Evolutionary conservation across 163 green algal species (phyloP).

Genomic region (Coccomyxa subellipsoidea): DNA sequence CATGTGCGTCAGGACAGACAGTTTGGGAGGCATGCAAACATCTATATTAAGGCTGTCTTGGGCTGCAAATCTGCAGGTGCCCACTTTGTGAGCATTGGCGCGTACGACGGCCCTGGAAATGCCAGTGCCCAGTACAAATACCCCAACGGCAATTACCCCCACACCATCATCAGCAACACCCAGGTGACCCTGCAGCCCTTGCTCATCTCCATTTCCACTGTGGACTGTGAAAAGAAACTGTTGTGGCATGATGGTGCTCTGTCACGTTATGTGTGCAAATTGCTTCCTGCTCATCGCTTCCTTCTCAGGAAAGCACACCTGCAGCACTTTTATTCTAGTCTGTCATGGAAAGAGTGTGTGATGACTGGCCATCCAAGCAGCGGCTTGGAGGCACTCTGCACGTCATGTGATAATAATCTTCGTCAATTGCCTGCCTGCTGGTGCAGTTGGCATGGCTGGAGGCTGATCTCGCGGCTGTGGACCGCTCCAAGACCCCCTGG

Average conservation of each 20-base stretch:
- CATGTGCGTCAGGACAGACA: constrained; percentile 60
- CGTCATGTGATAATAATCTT: too few relatives aligned
- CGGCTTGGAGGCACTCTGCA: too few relatives aligned
- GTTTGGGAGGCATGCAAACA: constrained; percentile 24
- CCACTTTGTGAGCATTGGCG: not conserved
- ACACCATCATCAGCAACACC: not conserved
- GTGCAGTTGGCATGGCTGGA: constrained; percentile 35
- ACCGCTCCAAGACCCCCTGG: constrained; percentile 70
- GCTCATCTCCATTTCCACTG: too few relatives aligned
- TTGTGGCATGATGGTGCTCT: too few relatives aligned
- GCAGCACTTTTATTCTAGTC: too few relatives aligned
- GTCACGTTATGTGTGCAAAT: too few relatives aligned
- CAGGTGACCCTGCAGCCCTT: not conserved
- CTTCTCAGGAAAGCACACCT: too few relatives aligned
- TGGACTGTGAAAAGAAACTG: too few relatives aligned
- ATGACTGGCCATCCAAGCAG: too few relatives aligned
- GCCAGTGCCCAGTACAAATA: constrained; percentile 43
- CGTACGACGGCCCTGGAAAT: not conserved
- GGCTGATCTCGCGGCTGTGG: constrained; percentile 50
- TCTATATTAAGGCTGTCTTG: not conserved
- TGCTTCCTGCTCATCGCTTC: too few relatives aligned
- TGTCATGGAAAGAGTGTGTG: too few relatives aligned
- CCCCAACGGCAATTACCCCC: constrained; percentile 19
- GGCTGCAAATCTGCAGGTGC: not conserved
- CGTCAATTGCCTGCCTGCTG: not conserved